Percentiles rank a stretch among this genome's conserved stretches.
Evolutionary conservation across 106 monocot genomes (phyloP).

Genomic region (Gastrodia elata): DNA sequence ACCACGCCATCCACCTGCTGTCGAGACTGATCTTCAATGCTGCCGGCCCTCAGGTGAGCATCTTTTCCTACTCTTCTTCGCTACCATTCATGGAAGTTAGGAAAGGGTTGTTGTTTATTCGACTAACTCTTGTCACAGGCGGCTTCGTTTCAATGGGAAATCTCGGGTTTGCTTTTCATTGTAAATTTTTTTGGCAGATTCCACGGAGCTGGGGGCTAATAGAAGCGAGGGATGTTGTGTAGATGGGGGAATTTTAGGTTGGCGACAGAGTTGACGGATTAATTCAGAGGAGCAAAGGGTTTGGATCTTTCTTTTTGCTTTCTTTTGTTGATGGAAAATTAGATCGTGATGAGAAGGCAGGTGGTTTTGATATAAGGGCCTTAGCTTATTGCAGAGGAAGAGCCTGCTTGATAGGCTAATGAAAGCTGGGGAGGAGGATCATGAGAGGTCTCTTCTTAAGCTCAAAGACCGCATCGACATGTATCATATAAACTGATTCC

Average conservation of each 20-base stretch:
- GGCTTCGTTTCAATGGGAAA: neutral
- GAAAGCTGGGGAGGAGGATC: no score
- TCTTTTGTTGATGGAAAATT: conserved; percentile 4
- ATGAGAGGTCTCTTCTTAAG: no score
- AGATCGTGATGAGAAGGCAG: conserved; percentile 11
- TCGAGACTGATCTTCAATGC: conserved; percentile 71
- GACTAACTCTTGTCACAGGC: neutral
- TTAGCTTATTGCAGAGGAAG: no score
- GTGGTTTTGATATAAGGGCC: no score
- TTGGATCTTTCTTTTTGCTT: neutral
- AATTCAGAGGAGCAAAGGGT: conserved; percentile 10
- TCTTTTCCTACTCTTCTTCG: conserved; percentile 80
- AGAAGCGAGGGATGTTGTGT: neutral
- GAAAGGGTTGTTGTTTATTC: neutral
- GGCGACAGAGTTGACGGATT: neutral
- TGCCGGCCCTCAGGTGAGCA: conserved; percentile 35
- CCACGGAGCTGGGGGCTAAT: neutral
- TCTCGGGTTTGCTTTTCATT: neutral
- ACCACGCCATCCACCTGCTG: conserved; percentile 85
- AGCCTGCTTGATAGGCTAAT: no score
- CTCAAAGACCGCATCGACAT: no score
- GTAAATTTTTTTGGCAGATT: neutral
- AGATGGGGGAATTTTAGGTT: neutral
- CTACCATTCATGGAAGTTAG: no score
- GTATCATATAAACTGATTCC: no score